Evolutionary conservation across 306 rosid species (phyloP), one percentile per base, ranked within the genome.

Genomic region (Corylus heterophylla): DNA sequence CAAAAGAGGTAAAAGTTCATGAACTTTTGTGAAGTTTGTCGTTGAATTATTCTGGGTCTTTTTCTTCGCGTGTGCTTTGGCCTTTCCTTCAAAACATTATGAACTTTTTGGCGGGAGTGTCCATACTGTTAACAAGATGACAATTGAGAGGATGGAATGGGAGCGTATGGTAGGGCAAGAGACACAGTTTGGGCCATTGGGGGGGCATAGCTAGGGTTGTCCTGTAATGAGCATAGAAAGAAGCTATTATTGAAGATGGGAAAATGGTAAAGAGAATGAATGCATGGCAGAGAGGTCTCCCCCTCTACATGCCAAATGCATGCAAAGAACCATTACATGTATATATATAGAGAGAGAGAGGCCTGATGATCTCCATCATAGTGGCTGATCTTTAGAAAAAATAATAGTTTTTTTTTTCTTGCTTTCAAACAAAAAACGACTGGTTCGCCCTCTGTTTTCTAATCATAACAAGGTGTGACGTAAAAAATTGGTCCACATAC

Each of bases 121-220:
- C 35, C 35, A 31, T 31, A 31, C 2, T 31, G 35, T 31, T 2
- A 31, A 83, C 18, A 75, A 83, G 64, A 48, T 51, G 84, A 78
- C 83, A 72, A 76, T 55, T 64, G 22, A 75, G n/a, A 63, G 18
- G 69, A 64, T 22, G 76, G 54, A 50, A 73, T 75, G 56, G 90
- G 86, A 84, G 88, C 86, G 86, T 84, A 18, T 70, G 74, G 71
- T 74, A 27, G 35, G 61, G 68, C 69, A 37, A 80, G 35, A 45
- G 63, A 68, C 35, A 31, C 8, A 18, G 63, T 4, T 25, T 5
- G 71, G 37, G 20, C 1, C 17, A 8, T 5, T 13, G 69, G 45
- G 47, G 44, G 45, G 44, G 18, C 70, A 64, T 16, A 64, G 5
- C n/a, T 16, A 66, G 25, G 50, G 71, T 39, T 63, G 72, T 39